Base-by-base conservation (phyloP, 345 rosid genomes). In the Anastatica hierochuntica region DNA sequence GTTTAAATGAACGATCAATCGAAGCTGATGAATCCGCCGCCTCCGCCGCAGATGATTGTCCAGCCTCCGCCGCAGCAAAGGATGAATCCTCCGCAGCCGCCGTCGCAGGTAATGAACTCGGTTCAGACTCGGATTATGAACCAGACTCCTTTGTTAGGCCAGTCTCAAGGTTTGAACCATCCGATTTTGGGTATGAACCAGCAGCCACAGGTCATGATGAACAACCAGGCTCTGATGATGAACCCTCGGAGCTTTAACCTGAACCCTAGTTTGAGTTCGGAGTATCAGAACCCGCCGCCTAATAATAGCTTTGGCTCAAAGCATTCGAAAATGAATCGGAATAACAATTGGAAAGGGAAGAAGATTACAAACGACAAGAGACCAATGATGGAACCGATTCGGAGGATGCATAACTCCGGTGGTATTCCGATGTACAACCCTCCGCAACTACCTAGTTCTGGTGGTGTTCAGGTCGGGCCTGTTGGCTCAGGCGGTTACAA, bases 341-440 rank as follows among this genome's bases (percentile, higher is more conserved):
- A n/a, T n/a, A n/a, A 58, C 59, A 81, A 78, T 21, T 88, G 97
- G 99, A 88, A 85, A 75, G 86, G 86, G 4, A 88, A 85, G 67
- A 92, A 83, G 53, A 62, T 68, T 18, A 53, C 53, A 2, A 26
- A 42, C 11, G 72, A 71, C 43, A 77, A 72, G 55, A 71, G 77
- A 39, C 56, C 37, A 7, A 55, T 54, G 55, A 74, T 61, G 58
- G 74, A 73, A 19, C 60, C 58, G 1, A 24, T 44, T 23, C 68
- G 81, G 67, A 81, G 79, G 51, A 67, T 69, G 68, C 62, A 71
- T 43, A 74, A 60, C 46, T 50, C 59, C 20, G 68, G 62, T 14
- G 68, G 60, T 15, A 33, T 62, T 14, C 67, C 69, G 8, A 48
- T 67, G 46, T 92, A 92, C 53, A 72, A 81, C 33, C 86, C 90